A percentile compares a stretch with the other conserved stretches of the same genome.
Evolutionary conservation across 148 eudicot genomes (phyloP).

Genomic region (Camellia japonica): DNA sequence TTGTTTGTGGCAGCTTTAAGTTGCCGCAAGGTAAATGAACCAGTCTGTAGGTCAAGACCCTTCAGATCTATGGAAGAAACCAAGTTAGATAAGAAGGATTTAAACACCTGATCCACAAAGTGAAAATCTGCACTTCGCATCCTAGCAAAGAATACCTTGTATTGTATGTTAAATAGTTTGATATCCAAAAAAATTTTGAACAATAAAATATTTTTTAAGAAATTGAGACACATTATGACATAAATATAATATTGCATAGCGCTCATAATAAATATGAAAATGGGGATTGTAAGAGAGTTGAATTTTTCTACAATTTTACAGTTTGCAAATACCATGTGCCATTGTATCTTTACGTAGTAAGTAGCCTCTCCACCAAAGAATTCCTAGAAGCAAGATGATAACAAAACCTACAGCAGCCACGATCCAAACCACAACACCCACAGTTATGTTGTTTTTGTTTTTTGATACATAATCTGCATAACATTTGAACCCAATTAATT

Average conservation of each 20-base stretch:
- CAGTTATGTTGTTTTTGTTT: conserved; percentile 14
- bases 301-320: not conserved
- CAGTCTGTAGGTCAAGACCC: conserved; percentile 36
- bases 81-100: not conserved
- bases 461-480: conserved; percentile 18
- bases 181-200: not conserved
- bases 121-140: not conserved
- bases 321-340: conserved; percentile 19
- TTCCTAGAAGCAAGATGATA: conserved; percentile 22
- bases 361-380: conserved; percentile 32
- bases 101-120: not conserved
- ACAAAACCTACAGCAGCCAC: conserved; percentile 21
- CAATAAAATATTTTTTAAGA: no score
- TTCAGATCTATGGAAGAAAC: conserved; percentile 25
- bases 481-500: not conserved
- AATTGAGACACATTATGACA: no score
- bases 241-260: no score
- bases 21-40: conserved; percentile 39
- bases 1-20: conserved; percentile 43
- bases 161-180: not conserved
- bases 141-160: not conserved
- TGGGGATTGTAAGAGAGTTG: no score
- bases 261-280: no score
- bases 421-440: conserved; percentile 24
- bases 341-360: conserved; percentile 8